Conservation (phyloP, 1,284 basidiomycete genomes). For the Ceratobasidium sp. region DNA sequence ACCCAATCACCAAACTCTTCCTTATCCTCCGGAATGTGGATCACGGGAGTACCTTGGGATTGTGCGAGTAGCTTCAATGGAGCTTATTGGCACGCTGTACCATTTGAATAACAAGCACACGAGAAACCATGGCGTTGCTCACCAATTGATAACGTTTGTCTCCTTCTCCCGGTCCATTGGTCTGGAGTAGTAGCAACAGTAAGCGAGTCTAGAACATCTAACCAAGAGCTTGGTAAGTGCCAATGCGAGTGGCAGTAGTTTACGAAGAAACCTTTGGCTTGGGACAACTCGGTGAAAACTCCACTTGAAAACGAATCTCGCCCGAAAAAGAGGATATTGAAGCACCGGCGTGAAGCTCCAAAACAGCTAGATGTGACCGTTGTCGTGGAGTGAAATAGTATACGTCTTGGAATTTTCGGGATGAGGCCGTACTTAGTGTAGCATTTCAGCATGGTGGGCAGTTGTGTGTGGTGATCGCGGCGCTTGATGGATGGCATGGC, state of each 20-base stretch:
- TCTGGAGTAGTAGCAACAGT: constrained; percentile 56
- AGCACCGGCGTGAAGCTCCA: constrained; percentile 46
- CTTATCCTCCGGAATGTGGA: constrained; percentile 38
- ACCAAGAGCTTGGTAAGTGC: neutral
- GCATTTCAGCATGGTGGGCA: constrained; percentile 8
- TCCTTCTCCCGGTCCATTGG: constrained; percentile 51
- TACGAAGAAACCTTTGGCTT: constrained; percentile 54
- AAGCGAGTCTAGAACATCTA: constrained; percentile 52
- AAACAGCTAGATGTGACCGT: neutral
- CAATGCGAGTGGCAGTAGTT: neutral
- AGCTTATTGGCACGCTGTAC: constrained; percentile 35
- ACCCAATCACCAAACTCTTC: constrained; percentile 47
- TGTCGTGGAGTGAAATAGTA: neutral
- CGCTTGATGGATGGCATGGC: constrained; percentile 15
- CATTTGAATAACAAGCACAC: neutral
- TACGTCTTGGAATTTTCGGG: no score
- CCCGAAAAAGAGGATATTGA: constrained; percentile 62
- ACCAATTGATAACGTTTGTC: constrained; percentile 48
- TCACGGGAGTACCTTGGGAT: constrained; percentile 48
- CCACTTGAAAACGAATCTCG: constrained; percentile 61
- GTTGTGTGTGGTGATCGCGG: constrained; percentile 2
- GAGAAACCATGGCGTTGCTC: neutral
- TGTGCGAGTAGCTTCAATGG: constrained; percentile 49
- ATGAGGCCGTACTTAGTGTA: neutral
- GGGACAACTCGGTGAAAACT: constrained; percentile 57